Conservation (phyloP, 2,329 filamentous ascomycete species). For the Fusarium sarcochroum region DNA sequence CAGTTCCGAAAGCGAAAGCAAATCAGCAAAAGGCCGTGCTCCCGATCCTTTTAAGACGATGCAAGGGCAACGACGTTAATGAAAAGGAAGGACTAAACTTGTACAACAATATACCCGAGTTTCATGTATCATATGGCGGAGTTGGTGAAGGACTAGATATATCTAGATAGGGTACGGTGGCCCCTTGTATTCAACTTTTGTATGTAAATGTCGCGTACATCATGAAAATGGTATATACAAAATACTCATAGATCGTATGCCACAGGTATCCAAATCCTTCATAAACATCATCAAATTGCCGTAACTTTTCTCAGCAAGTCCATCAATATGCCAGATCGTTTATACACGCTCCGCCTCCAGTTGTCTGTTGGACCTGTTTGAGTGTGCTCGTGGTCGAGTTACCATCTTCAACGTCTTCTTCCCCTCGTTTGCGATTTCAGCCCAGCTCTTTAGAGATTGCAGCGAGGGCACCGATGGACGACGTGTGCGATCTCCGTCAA, state of each 20-base stretch:
- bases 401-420: constrained; percentile 29
- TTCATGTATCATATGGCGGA: constrained; percentile 1
- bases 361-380: constrained; percentile 36
- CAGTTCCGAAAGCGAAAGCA: no score
- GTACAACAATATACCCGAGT: constrained; percentile 24
- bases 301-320: not conserved
- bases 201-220: constrained; percentile 6
- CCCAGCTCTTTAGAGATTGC: constrained; percentile 57
- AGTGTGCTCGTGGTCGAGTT: constrained; percentile 36
- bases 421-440: constrained; percentile 55
- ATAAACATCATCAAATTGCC: constrained; percentile 3
- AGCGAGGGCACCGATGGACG: constrained; percentile 51
- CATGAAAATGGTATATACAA: constrained; percentile 20
- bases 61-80: not conserved
- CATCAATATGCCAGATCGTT: not conserved
- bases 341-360: constrained; percentile 16
- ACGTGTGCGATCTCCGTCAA: constrained; percentile 34
- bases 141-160: constrained; percentile 14
- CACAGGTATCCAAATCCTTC: not conserved
- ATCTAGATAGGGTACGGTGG: not conserved
- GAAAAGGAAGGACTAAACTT: not conserved
- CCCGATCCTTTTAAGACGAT: constrained; percentile 2
- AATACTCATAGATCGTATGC: not conserved
- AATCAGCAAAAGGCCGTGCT: not conserved
- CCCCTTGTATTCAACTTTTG: constrained; percentile 28